Percentiles rank a stretch among this genome's conserved stretches.
Conservation (phyloP, 225 moss, liverwort and hornwort genomes). For the Ulota crispa region DNA sequence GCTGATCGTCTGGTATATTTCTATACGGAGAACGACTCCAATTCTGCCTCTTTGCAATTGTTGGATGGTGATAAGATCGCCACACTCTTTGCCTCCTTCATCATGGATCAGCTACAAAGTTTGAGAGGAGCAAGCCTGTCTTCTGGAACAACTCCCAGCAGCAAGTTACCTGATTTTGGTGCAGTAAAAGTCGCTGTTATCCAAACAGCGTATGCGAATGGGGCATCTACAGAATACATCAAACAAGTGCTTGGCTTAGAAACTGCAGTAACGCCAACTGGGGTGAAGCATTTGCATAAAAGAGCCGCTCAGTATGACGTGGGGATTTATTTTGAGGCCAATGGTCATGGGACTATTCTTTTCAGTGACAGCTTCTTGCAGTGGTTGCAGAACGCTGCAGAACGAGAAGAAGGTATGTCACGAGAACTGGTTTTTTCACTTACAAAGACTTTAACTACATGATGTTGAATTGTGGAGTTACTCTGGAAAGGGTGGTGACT, state of each 20-base stretch:
- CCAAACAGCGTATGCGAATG: constrained; percentile 99
- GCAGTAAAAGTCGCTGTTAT: constrained; percentile 65
- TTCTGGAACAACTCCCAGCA: constrained; percentile 4
- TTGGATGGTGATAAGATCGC: constrained; percentile 96
- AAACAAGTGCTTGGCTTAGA: constrained; percentile 69
- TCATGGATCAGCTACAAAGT: constrained; percentile 71
- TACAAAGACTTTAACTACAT: constrained; percentile 1
- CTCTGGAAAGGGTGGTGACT: not conserved
- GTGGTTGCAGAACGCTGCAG: constrained; percentile 57
- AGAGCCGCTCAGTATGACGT: constrained; percentile 78
- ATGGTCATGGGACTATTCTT: constrained; percentile 95
- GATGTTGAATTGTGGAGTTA: not conserved
- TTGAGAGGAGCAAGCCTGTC: constrained; percentile 36
- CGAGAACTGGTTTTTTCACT: not conserved
- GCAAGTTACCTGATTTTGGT: constrained; percentile 64
- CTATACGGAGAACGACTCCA: constrained; percentile 39
- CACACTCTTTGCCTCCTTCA: constrained; percentile 73
- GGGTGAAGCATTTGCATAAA: constrained; percentile 90
- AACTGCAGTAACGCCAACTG: constrained; percentile 77
- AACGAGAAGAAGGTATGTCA: constrained; percentile 36
- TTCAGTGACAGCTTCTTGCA: constrained; percentile 69
- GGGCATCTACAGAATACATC: constrained; percentile 82
- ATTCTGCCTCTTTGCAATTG: constrained; percentile 50
- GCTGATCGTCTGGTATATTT: constrained; percentile 97
- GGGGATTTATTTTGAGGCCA: constrained; percentile 97